Conservation (phyloP, 352 stramenopile genomes). For the Pythium insidiosum region DNA sequence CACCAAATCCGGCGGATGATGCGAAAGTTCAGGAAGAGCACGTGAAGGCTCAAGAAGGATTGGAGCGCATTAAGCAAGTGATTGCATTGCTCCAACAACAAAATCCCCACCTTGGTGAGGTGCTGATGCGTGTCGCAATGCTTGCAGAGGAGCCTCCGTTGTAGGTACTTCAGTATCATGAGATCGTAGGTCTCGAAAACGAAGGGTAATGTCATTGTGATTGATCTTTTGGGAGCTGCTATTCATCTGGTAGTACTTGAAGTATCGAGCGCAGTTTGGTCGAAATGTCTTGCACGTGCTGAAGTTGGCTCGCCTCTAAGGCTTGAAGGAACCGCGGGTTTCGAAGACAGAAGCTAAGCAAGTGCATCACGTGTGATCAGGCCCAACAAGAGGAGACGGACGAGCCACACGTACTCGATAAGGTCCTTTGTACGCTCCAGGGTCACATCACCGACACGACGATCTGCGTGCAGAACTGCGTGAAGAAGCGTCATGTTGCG, state of each 20-base stretch:
- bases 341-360: slow-evolving; percentile 41
- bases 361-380: not conserved
- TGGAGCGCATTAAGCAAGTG: slow-evolving; percentile 53
- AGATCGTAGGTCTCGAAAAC: too few relatives aligned
- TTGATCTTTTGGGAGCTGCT: too few relatives aligned
- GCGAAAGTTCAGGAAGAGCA: slow-evolving; percentile 43
- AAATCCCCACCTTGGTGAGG: slow-evolving; percentile 73
- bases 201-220: too few relatives aligned
- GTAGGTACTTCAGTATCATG: too few relatives aligned
- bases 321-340: slow-evolving; percentile 17
- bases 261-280: slow-evolving; percentile 25
- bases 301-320: slow-evolving; percentile 12
- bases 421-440: too few relatives aligned
- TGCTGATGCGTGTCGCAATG: slow-evolving; percentile 71
- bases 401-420: slow-evolving; percentile 53
- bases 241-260: slow-evolving; percentile 9
- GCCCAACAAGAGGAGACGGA: too few relatives aligned
- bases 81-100: slow-evolving; percentile 50
- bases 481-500: too few relatives aligned
- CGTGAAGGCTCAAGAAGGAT: slow-evolving; percentile 30
- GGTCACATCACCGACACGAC: too few relatives aligned
- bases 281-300: slow-evolving; percentile 23
- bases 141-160: slow-evolving; percentile 63
- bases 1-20: slow-evolving; percentile 23
- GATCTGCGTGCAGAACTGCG: too few relatives aligned